These are phyloP conservation scores for Comarum palustre DNA, from an alignment of 306 rosid genomes.

Conservation along the genomic window DNA sequence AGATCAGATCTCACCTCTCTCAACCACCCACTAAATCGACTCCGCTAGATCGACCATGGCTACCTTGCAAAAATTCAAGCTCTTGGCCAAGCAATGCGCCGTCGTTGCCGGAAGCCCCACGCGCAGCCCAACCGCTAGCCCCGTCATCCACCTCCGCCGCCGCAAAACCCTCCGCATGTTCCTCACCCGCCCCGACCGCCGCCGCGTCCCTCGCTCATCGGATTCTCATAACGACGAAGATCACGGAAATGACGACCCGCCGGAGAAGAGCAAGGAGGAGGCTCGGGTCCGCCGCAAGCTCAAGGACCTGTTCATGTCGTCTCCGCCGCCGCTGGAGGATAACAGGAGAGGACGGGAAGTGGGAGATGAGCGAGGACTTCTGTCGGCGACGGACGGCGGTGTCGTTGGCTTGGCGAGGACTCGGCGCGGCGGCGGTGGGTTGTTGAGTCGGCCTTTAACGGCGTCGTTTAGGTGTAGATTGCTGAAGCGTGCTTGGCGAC, in stretches of 20 bases:
- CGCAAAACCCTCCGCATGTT: conserved; percentile 71
- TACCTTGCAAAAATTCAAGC: conserved; percentile 73
- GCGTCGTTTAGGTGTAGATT: conserved; percentile 66
- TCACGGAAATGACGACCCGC: conserved; percentile 9
- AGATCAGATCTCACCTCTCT: conserved; percentile 56
- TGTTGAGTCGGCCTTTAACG: conserved; percentile 55
- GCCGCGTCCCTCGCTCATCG: conserved; percentile 38
- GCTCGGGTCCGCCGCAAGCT: conserved; percentile 58
- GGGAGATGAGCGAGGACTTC: conserved; percentile 25
- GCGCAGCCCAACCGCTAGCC: conserved; percentile 65
- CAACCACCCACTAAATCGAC: conserved; percentile 10
- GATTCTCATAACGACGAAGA: conserved; percentile 24
- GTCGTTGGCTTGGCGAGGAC: conserved; percentile 7
- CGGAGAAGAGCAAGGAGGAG: conserved; percentile 33
- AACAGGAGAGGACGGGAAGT: conserved; percentile 26
- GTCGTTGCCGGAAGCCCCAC: conserved; percentile 70
- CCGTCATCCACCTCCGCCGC: conserved; percentile 82
- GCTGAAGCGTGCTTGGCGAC: conserved; percentile 84
- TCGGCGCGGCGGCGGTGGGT: conserved; percentile 17
- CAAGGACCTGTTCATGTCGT: conserved; percentile 72
- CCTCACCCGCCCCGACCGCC: conserved; percentile 58
- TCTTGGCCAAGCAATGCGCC: conserved; percentile 73
- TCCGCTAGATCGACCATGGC: conserved; percentile 33
- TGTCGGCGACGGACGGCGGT: conserved; percentile 20
- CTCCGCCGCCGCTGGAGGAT: conserved; percentile 49